A percentile compares a stretch with the other conserved stretches of the same genome.
phyloP scores from a whole-genome alignment of 805 yeast species.

The Zygoascus biomembranicola region DNA sequence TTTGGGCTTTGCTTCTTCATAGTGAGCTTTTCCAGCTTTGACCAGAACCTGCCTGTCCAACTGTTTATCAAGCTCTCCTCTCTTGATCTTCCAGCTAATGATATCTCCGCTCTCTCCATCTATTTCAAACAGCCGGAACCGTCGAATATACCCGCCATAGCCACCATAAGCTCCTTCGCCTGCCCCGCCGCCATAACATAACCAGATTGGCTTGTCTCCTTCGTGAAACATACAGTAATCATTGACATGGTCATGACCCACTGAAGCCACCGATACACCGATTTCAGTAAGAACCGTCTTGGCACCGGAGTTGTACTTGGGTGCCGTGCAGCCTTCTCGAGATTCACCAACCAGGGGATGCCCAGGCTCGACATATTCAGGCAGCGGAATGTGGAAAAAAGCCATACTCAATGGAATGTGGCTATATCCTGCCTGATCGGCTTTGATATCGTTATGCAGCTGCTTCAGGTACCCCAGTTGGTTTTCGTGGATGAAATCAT shows the following conservation, averaged over 20 bases:
- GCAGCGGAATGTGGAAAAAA: slow-evolving; percentile 89
- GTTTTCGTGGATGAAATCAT: slow-evolving; percentile 72
- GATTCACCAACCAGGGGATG: slow-evolving; percentile 47
- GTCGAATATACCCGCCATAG: slow-evolving; percentile 76
- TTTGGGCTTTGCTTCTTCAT: neutral
- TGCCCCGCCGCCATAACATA: slow-evolving; percentile 88
- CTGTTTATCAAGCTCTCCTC: slow-evolving; percentile 40
- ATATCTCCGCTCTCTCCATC: slow-evolving; percentile 42
- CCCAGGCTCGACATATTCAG: slow-evolving; percentile 57
- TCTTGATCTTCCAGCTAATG: slow-evolving; percentile 66
- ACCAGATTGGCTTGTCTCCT: slow-evolving; percentile 44
- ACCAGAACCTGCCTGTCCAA: slow-evolving; percentile 49
- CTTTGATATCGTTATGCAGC: slow-evolving; percentile 26
- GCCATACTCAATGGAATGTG: slow-evolving; percentile 64
- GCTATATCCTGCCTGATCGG: slow-evolving; percentile 29
- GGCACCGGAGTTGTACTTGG: slow-evolving; percentile 61
- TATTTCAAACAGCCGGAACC: slow-evolving; percentile 65
- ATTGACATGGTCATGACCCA: slow-evolving; percentile 95
- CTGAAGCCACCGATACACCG: slow-evolving; percentile 67
- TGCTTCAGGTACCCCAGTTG: slow-evolving; percentile 54
- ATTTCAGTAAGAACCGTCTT: slow-evolving; percentile 48
- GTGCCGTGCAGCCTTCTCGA: slow-evolving; percentile 75
- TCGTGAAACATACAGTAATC: slow-evolving; percentile 72
- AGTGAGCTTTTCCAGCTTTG: slow-evolving; percentile 33
- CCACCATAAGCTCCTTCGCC: slow-evolving; percentile 98